Percentiles rank a stretch among this genome's conserved stretches.
Conservation (phyloP, 129 eudicot genomes). For the Ambrosia trifida region DNA sequence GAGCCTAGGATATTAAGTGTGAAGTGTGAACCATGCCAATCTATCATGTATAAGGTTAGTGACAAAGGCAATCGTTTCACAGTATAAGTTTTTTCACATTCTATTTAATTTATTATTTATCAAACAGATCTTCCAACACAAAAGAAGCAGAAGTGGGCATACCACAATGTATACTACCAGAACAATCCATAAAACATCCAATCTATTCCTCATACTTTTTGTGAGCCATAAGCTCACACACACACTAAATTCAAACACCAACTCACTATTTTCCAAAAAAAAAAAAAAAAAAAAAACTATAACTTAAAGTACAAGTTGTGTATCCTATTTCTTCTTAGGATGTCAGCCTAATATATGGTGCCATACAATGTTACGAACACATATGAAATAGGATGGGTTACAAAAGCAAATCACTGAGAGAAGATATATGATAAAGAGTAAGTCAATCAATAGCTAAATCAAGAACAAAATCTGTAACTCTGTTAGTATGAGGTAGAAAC, state of each 20-base stretch:
- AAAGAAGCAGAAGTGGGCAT: neutral
- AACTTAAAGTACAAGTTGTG: neutral
- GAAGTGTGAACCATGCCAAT: neutral
- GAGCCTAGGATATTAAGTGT: neutral
- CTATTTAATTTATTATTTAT: neutral
- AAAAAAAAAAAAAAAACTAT: neutral
- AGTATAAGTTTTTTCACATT: neutral
- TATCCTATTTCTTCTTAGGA: neutral
- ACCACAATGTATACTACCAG: conserved; percentile 7
- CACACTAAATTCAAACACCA: conserved; percentile 7
- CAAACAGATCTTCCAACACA: conserved; percentile 5
- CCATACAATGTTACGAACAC: conserved; percentile 11
- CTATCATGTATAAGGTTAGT: neutral
- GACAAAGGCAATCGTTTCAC: neutral
- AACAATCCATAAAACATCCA: neutral
- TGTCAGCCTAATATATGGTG: neutral
- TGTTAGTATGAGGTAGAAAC: neutral
- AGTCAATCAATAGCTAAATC: neutral
- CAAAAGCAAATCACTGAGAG: neutral
- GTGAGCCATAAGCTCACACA: conserved; percentile 12
- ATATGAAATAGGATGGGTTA: neutral
- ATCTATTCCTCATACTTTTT: neutral
- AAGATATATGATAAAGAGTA: neutral
- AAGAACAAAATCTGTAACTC: neutral
- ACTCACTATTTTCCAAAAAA: neutral